Conservation (phyloP, 257 asterid species). For the Haberlea rhodopensis region DNA sequence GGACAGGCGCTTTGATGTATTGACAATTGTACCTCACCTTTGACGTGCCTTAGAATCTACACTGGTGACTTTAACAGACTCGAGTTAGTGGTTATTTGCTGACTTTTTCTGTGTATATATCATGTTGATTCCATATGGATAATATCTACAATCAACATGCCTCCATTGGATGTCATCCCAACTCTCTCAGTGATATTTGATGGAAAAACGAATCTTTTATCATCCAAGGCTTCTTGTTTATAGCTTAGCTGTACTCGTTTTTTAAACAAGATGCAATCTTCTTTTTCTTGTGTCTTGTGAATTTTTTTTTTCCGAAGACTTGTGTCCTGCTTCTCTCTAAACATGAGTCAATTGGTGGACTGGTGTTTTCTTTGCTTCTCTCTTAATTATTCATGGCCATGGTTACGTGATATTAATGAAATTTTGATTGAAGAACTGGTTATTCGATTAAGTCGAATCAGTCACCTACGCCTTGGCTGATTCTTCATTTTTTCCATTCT, state of each 20-base stretch:
- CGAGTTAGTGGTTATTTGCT: not conserved
- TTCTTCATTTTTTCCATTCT: not conserved
- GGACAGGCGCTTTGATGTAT: not conserved
- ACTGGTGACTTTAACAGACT: too few relatives aligned
- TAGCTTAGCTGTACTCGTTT: slow-evolving; percentile 9
- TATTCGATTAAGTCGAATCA: not conserved
- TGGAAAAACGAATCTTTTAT: not conserved
- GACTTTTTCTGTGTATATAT: slow-evolving; percentile 8
- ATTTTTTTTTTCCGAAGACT: too few relatives aligned
- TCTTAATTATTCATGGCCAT: not conserved
- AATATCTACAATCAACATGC: not conserved
- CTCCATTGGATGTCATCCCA: not conserved
- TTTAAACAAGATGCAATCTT: not conserved
- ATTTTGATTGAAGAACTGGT: not conserved
- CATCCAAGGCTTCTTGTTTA: not conserved
- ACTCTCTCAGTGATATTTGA: not conserved
- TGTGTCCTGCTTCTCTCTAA: too few relatives aligned
- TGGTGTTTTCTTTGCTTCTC: not conserved
- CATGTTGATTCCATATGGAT: not conserved
- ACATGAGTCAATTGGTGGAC: too few relatives aligned
- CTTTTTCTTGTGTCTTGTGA: too few relatives aligned
- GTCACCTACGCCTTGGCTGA: not conserved
- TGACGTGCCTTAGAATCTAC: too few relatives aligned
- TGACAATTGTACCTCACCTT: too few relatives aligned
- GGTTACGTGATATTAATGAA: too few relatives aligned